phyloP scores from a whole-genome alignment of 208 protist species.

The Tritrichomonas foetus region DNA sequence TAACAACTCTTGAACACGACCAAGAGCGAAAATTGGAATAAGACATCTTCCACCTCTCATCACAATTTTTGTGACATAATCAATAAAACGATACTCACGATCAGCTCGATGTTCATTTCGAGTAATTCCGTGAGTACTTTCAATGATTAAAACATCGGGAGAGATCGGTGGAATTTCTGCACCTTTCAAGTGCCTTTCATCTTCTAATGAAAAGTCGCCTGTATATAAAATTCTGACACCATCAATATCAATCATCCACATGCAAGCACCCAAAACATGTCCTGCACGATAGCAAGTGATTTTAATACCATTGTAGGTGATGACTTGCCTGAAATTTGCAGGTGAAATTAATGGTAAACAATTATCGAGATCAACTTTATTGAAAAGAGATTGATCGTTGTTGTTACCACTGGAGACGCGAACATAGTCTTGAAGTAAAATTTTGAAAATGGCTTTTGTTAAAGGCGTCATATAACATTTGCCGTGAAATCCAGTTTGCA shows the following conservation, averaged over 20 bases:
- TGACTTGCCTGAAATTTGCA: constrained; percentile 91
- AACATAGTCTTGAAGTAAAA: constrained; percentile 47
- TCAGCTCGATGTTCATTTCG: constrained; percentile 80
- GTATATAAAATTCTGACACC: constrained; percentile 91
- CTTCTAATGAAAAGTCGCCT: constrained; percentile 75
- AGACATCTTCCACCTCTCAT: constrained; percentile 82
- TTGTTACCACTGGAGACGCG: neutral
- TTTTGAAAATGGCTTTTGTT: constrained; percentile 58
- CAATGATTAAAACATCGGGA: constrained; percentile 91
- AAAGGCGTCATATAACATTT: constrained; percentile 60
- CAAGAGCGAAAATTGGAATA: constrained; percentile 95
- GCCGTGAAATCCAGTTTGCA: constrained; percentile 56
- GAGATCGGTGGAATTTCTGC: constrained; percentile 71
- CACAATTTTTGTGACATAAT: constrained; percentile 66
- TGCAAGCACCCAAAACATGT: constrained; percentile 86
- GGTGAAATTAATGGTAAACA: constrained; percentile 85
- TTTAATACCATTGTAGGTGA: constrained; percentile 58
- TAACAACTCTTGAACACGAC: constrained; percentile 89
- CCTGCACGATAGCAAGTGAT: constrained; percentile 89
- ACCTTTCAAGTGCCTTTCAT: constrained; percentile 92
- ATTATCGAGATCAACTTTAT: constrained; percentile 79
- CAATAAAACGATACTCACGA: constrained; percentile 85
- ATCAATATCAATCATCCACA: constrained; percentile 96
- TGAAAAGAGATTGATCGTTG: constrained; percentile 65
- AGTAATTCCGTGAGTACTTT: constrained; percentile 94